Conservation (phyloP, 1,284 basidiomycete genomes). For the Cerrena zonata region DNA sequence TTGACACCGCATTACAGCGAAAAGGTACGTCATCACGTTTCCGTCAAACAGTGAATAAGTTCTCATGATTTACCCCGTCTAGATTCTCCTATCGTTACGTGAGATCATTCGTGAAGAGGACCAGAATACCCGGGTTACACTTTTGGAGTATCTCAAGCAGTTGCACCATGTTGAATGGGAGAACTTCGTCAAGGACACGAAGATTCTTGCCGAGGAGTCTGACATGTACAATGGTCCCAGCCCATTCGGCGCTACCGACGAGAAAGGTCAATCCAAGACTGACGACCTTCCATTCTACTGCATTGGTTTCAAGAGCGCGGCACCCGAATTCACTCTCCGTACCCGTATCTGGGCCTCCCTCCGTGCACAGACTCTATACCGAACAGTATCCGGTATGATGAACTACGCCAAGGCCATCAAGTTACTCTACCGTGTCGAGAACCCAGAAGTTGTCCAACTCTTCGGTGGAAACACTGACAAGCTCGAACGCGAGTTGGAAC, state of each 20-base stretch:
- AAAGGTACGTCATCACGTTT: constrained; percentile 50
- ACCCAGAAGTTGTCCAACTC: constrained; percentile 95
- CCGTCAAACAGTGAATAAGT: not conserved
- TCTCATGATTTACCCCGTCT: constrained; percentile 5
- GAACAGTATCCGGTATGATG: constrained; percentile 99
- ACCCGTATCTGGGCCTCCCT: constrained; percentile 99
- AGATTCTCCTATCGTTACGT: constrained; percentile 86
- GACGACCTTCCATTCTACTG: constrained; percentile 98
- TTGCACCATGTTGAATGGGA: constrained; percentile 98
- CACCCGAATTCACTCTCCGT: constrained; percentile 95
- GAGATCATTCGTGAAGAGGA: constrained; percentile 97
- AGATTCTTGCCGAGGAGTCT: constrained; percentile 95
- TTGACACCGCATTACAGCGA: constrained; percentile 94
- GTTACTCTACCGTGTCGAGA: constrained; percentile 97
- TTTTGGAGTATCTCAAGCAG: constrained; percentile 96
- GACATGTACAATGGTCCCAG: constrained; percentile 77
- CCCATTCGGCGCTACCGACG: constrained; percentile 73
- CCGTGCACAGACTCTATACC: constrained; percentile 95
- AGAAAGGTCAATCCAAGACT: constrained; percentile 80
- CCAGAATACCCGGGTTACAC: constrained; percentile 88
- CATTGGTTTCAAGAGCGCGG: constrained; percentile 98
- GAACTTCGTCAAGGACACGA: constrained; percentile 99
- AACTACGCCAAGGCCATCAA: constrained; percentile 99
- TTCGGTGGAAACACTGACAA: constrained; percentile 97
- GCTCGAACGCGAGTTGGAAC: constrained; percentile 92